A percentile compares a stretch with the other conserved stretches of the same genome.
These are phyloP conservation scores for Nemania abortiva DNA, from an alignment of 2,329 filamentous ascomycete genomes.

Conservation along the genomic window DNA sequence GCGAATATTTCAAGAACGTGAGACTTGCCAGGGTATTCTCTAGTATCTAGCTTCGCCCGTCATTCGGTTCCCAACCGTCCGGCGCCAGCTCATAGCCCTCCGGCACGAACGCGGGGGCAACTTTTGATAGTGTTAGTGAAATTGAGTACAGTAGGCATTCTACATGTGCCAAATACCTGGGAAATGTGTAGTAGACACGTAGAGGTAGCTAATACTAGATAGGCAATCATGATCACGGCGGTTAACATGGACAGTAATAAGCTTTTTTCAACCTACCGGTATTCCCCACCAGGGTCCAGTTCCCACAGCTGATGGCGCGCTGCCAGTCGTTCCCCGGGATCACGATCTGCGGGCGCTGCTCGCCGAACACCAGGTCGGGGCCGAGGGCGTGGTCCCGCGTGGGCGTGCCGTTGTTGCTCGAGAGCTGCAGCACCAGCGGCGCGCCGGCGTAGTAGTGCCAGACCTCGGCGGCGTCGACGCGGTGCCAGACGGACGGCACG, in stretches of 20 bases:
- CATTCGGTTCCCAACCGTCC: constrained; percentile 45
- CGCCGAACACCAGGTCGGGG: constrained; percentile 57
- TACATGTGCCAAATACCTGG: neutral
- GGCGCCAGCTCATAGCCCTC: constrained; percentile 45
- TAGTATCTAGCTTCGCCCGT: neutral
- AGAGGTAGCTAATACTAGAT: neutral
- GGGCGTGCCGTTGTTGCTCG: constrained; percentile 57
- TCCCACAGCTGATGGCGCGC: constrained; percentile 58
- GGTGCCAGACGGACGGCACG: constrained; percentile 63
- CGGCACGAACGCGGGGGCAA: constrained; percentile 47
- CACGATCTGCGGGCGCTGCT: constrained; percentile 59
- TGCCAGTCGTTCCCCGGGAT: constrained; percentile 60
- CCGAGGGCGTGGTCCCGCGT: constrained; percentile 56
- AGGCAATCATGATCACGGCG: neutral
- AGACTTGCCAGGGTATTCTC: too few species aligned
- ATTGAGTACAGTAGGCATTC: neutral
- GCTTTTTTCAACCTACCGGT: constrained; percentile 44
- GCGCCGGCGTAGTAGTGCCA: constrained; percentile 69
- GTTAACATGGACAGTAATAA: neutral
- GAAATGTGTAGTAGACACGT: neutral
- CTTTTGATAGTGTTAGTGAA: constrained; percentile 32
- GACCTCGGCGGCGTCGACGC: constrained; percentile 62
- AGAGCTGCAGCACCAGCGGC: constrained; percentile 60
- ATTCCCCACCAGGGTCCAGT: constrained; percentile 63
- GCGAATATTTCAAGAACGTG: too few species aligned